Conservation (phyloP, 768 basidiomycete species). For the Pholiota molesta region DNA sequence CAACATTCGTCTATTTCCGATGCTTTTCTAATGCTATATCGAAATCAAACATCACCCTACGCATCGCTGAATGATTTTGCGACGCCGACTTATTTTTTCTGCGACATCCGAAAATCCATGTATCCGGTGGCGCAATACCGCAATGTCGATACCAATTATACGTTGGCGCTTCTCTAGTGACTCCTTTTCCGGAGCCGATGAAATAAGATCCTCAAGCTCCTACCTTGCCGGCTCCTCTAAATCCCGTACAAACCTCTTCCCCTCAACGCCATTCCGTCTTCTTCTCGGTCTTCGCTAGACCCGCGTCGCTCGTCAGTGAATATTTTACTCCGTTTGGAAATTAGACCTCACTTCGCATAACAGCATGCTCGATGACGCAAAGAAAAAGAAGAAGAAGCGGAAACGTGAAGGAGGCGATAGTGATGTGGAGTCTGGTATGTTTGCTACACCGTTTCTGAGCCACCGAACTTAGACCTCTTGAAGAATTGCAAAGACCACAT, state of each 20-base stretch:
- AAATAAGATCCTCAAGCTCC: slow-evolving; percentile 41
- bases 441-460: slow-evolving; percentile 8
- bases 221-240: slow-evolving; percentile 38
- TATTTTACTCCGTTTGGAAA: slow-evolving; percentile 1
- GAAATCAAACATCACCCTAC: not conserved
- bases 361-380: slow-evolving; percentile 51
- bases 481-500: slow-evolving; percentile 55
- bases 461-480: slow-evolving; percentile 5
- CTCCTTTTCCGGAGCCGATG: slow-evolving; percentile 56
- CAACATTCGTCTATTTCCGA: not conserved
- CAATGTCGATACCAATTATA: not conserved
- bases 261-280: slow-evolving; percentile 46
- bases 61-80: not conserved
- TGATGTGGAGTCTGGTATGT: slow-evolving; percentile 63
- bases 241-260: slow-evolving; percentile 50
- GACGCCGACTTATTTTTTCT: not conserved
- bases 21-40: not conserved
- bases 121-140: slow-evolving; percentile 4
- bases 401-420: slow-evolving; percentile 77
- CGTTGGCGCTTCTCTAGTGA: slow-evolving; percentile 24
- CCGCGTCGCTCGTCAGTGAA: slow-evolving; percentile 61
- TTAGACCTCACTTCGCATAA: slow-evolving; percentile 9
- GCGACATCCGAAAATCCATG: not conserved
- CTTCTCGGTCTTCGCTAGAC: slow-evolving; percentile 58
- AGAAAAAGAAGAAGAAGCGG: slow-evolving; percentile 87